These are phyloP conservation scores for Murraya koenigii DNA, from an alignment of 345 rosid genomes.

Conservation along the genomic window DNA sequence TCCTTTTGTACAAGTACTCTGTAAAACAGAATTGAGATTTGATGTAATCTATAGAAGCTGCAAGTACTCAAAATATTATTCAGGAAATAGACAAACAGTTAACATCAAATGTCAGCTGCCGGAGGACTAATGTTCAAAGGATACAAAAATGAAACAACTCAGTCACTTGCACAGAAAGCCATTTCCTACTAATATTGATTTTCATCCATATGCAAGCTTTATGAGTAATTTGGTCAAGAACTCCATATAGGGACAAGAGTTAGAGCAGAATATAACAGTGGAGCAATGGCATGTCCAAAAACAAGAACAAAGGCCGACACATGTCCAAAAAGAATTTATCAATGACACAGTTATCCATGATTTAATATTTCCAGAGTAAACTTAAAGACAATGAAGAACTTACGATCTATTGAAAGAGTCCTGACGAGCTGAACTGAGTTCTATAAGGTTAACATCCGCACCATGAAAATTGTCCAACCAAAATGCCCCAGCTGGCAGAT, in stretches of 20 bases:
- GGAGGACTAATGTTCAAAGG: not conserved
- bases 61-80: not conserved
- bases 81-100: constrained; percentile 4
- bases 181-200: not conserved
- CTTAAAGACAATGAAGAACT: constrained; percentile 27
- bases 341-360: constrained; percentile 1
- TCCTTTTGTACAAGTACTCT: constrained; percentile 68
- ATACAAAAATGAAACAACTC: not conserved
- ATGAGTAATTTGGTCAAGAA: not conserved
- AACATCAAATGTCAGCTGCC: not conserved
- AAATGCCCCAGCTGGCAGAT: constrained; percentile 77
- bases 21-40: constrained; percentile 11
- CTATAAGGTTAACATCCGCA: constrained; percentile 50
- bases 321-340: constrained; percentile 8
- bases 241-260: not conserved
- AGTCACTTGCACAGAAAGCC: not conserved
- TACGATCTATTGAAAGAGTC: constrained; percentile 76
- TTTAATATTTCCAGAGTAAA: not conserved
- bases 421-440: constrained; percentile 63
- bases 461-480: constrained; percentile 54
- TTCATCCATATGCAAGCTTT: not conserved
- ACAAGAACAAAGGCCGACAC: not conserved
- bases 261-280: not conserved
- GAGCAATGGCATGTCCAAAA: not conserved
- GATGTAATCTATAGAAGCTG: constrained; percentile 8